phyloP scores from a whole-genome alignment of 371 early-diverging fungal genomes.

The Batrachochytrium dendrobatidis region DNA sequence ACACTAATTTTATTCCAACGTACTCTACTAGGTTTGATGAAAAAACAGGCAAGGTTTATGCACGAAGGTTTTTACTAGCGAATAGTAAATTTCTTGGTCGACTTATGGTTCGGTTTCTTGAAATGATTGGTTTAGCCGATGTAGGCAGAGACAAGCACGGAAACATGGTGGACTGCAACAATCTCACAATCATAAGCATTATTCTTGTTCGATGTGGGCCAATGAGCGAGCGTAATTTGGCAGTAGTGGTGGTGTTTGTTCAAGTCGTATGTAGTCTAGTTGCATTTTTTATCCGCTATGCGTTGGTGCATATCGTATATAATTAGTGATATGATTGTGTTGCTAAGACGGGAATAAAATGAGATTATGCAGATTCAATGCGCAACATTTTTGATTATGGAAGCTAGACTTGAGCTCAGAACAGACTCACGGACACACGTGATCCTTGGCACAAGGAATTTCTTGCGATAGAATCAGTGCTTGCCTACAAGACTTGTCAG shows the following conservation, averaged over 20 bases:
- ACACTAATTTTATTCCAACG: too few species aligned
- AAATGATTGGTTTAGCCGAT: conserved; percentile 19
- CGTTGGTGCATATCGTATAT: neutral
- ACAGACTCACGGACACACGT: too few species aligned
- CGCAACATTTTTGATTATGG: too few species aligned
- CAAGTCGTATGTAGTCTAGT: neutral
- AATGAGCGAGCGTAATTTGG: conserved; percentile 47
- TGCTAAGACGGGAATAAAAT: too few species aligned
- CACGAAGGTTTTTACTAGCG: conserved; percentile 9
- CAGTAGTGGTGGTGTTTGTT: neutral
- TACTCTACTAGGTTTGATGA: conserved; percentile 48
- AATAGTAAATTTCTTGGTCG: conserved; percentile 19
- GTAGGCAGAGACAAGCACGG: conserved; percentile 23
- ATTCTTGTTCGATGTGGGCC: conserved; percentile 70
- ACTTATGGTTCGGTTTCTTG: conserved; percentile 30
- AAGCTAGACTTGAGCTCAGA: too few species aligned
- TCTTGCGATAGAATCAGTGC: too few species aligned
- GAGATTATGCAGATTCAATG: neutral
- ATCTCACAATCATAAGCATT: conserved; percentile 88
- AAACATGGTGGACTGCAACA: conserved; percentile 52
- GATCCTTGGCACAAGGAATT: too few species aligned
- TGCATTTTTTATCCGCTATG: neutral
- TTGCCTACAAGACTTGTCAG: too few species aligned
- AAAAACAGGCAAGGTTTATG: conserved; percentile 30
- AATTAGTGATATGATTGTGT: too few species aligned